A percentile compares a stretch with the other conserved stretches of the same genome.
phyloP scores from a whole-genome alignment of 192 early-diverging fungal genomes.

The Backusella liffmaniae region DNA sequence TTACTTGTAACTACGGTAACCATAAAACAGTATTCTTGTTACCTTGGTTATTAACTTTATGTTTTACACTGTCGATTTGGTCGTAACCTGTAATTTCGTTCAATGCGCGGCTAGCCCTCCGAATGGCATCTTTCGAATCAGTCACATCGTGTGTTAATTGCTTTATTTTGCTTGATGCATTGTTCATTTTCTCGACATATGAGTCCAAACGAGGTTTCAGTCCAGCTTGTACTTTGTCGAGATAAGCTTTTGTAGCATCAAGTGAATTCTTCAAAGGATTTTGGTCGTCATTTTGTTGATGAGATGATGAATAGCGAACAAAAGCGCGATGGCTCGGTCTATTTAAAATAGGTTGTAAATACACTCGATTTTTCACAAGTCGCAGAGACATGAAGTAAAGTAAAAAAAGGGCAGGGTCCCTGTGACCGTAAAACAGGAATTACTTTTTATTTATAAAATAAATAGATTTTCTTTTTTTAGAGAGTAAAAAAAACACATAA shows the following conservation, averaged over 20 bases:
- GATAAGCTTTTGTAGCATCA: conserved; percentile 7
- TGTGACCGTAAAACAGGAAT: conserved; percentile 6
- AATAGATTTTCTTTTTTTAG: not conserved
- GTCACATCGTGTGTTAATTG: conserved; percentile 18
- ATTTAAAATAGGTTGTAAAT: not conserved
- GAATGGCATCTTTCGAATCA: conserved; percentile 34
- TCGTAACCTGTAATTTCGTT: conserved; percentile 76
- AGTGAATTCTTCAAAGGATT: not conserved
- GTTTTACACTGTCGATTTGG: conserved; percentile 63
- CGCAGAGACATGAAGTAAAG: not conserved
- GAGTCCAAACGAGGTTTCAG: conserved; percentile 8
- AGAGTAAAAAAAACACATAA: not conserved
- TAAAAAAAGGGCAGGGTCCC: not conserved
- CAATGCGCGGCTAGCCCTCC: conserved; percentile 42
- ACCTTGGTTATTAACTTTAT: conserved; percentile 60
- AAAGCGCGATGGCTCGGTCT: not conserved
- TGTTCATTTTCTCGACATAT: conserved; percentile 2
- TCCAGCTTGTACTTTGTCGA: conserved; percentile 13
- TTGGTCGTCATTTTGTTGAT: not conserved
- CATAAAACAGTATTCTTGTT: not conserved
- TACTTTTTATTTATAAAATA: not conserved
- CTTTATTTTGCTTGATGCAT: conserved; percentile 15
- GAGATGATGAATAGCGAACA: not conserved
- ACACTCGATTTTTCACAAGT: conserved; percentile 1
- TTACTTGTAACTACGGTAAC: not conserved